Evolutionary conservation across 805 yeast genomes (phyloP).

Genomic region (Wickerhamiella domercqiae): DNA sequence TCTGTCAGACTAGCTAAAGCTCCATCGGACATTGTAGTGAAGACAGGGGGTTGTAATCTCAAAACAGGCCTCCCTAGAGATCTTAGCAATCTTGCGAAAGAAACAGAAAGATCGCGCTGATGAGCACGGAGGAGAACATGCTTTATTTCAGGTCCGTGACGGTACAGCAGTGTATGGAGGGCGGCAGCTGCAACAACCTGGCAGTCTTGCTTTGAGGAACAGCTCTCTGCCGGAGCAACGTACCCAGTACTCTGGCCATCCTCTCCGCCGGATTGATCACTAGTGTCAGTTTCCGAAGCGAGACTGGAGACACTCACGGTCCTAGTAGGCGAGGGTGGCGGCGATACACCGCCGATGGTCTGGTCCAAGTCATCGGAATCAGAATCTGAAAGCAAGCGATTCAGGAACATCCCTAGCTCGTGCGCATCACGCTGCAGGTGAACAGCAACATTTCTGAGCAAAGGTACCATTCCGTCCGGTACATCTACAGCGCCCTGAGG

Average conservation of each 20-base stretch:
- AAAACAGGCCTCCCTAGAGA: slow-evolving; percentile 1
- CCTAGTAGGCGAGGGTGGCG: too few relatives aligned
- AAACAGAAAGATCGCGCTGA: background rate
- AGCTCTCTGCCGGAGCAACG: background rate
- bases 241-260: background rate
- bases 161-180: slow-evolving; percentile 3
- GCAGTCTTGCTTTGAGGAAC: too few relatives aligned
- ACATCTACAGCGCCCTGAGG: background rate
- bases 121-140: background rate
- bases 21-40: background rate
- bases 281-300: background rate
- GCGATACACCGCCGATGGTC: background rate
- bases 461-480: background rate
- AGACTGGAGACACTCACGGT: too few relatives aligned
- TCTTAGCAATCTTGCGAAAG: background rate
- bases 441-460: background rate
- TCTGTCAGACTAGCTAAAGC: background rate
- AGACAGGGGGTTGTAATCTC: background rate
- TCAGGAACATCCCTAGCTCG: background rate
- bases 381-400: background rate
- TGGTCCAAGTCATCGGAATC: too few relatives aligned
- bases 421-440: background rate
- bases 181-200: too few relatives aligned
- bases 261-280: background rate
- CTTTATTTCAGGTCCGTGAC: slow-evolving; percentile 4